Evolutionary conservation across 1,139 yeast genomes (phyloP).

Genomic region (Hemisphaericaspora lyxosophila): DNA sequence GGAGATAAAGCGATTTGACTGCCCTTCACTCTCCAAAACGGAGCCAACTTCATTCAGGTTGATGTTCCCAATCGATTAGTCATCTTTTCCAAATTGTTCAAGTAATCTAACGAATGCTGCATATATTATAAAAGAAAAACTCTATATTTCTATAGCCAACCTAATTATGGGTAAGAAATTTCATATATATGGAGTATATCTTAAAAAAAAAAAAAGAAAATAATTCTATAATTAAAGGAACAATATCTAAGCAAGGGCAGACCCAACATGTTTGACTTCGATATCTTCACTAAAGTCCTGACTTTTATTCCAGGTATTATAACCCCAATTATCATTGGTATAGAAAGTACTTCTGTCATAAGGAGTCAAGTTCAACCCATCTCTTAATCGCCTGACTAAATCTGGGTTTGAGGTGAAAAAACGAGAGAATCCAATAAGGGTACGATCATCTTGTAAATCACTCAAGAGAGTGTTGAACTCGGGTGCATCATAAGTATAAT

Average conservation of each 20-base stretch:
- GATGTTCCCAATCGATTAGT: too few species aligned
- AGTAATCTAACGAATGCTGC: too few species aligned
- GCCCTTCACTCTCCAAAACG: too few species aligned
- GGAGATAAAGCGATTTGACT: too few species aligned
- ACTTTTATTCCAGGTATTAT: constrained; percentile 17
- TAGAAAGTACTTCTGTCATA: constrained; percentile 22
- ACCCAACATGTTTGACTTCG: constrained; percentile 7
- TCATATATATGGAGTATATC: too few species aligned
- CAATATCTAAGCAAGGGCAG: not conserved
- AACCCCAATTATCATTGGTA: constrained; percentile 19
- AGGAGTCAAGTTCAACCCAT: constrained; percentile 38
- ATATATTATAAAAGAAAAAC: too few species aligned
- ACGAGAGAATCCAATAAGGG: constrained; percentile 44
- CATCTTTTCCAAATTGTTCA: too few species aligned
- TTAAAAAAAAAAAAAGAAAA: not conserved
- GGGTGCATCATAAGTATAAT: constrained; percentile 24
- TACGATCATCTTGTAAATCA: constrained; percentile 29
- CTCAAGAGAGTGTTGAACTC: constrained; percentile 15
- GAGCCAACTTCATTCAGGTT: too few species aligned
- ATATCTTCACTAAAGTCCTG: constrained; percentile 11
- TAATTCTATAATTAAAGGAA: not conserved
- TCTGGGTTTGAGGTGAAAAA: constrained; percentile 52
- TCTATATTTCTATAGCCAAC: too few species aligned
- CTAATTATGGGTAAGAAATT: too few species aligned
- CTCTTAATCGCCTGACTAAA: constrained; percentile 40